Evolutionary conservation across 2,329 filamentous ascomycete species (phyloP).

Genomic region (Cladophialophora psammophila): DNA sequence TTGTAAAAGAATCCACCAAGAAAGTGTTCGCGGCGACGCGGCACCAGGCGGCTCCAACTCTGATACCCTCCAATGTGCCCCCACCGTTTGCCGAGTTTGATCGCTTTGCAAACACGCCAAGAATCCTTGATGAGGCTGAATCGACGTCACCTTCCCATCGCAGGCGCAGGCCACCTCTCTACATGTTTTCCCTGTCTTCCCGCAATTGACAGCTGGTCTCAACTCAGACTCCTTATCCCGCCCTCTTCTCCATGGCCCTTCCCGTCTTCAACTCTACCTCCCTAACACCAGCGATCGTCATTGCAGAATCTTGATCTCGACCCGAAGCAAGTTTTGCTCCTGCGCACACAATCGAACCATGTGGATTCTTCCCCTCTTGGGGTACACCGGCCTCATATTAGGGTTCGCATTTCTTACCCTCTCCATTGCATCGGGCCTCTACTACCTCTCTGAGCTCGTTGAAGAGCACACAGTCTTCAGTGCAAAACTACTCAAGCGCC

Average conservation of each 20-base stretch:
- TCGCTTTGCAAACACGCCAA: not conserved
- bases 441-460: constrained; percentile 97
- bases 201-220: constrained; percentile 19
- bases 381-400: constrained; percentile 83
- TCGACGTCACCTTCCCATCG: not conserved
- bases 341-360: constrained; percentile 59
- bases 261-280: not conserved
- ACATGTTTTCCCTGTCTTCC: too few relatives aligned
- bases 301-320: not conserved
- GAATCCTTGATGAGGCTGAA: not conserved
- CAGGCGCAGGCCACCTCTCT: not conserved
- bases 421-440: constrained; percentile 97
- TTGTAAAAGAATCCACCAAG: not conserved
- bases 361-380: constrained; percentile 95
- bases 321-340: not conserved
- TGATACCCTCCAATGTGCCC: not conserved
- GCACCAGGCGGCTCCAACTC: not conserved
- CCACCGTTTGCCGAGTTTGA: too few relatives aligned
- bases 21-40: not conserved
- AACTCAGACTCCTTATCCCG: not conserved
- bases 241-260: not conserved
- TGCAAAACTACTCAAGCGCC: constrained; percentile 80
- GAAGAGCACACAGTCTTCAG: constrained; percentile 96
- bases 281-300: not conserved
- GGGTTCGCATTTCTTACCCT: constrained; percentile 95